Percentiles rank a stretch among this genome's conserved stretches.
phyloP scores from a whole-genome alignment of 352 stramenopile genomes.

The Phytophthora tubulina region DNA sequence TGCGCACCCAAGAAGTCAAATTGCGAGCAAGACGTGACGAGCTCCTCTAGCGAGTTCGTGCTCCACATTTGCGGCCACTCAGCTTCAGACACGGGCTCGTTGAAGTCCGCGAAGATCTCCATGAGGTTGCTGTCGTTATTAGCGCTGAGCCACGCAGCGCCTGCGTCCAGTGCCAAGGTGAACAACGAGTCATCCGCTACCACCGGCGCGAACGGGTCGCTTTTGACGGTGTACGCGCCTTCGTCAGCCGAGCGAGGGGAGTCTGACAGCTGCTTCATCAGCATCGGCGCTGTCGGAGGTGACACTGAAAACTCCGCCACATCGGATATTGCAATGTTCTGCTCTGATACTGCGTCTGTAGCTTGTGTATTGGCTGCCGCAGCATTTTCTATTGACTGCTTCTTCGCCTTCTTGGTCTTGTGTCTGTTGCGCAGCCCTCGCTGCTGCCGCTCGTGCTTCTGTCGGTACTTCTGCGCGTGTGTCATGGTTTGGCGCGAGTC shows the following conservation, averaged over 20 bases:
- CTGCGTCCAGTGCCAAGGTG: conserved; percentile 23
- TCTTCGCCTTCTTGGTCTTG: conserved; percentile 39
- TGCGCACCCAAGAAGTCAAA: conserved; percentile 46
- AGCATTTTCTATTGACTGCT: conserved; percentile 4
- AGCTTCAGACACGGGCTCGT: conserved; percentile 44
- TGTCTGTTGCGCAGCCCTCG: conserved; percentile 57
- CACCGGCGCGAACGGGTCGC: conserved; percentile 38
- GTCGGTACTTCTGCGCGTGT: conserved; percentile 81
- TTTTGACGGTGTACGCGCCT: conserved; percentile 2
- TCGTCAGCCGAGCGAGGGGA: conserved; percentile 52
- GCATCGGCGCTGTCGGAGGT: conserved; percentile 9
- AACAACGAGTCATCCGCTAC: conserved; percentile 40
- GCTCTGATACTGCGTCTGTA: conserved; percentile 7
- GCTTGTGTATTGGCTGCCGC: neutral
- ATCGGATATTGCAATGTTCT: conserved; percentile 8
- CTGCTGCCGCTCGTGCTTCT: conserved; percentile 73
- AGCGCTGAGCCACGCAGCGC: conserved; percentile 23
- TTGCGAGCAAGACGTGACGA: conserved; percentile 40
- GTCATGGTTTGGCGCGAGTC: conserved; percentile 94
- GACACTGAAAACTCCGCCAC: conserved; percentile 17
- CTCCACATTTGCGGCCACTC: conserved; percentile 57
- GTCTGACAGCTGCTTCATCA: conserved; percentile 40
- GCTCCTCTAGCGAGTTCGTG: conserved; percentile 59
- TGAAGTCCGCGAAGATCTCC: conserved; percentile 60
- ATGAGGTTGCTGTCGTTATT: conserved; percentile 36